A percentile compares a stretch with the other conserved stretches of the same genome.
Evolutionary conservation across 441 rosid genomes (phyloP).

Genomic region (Populus hybrid): DNA sequence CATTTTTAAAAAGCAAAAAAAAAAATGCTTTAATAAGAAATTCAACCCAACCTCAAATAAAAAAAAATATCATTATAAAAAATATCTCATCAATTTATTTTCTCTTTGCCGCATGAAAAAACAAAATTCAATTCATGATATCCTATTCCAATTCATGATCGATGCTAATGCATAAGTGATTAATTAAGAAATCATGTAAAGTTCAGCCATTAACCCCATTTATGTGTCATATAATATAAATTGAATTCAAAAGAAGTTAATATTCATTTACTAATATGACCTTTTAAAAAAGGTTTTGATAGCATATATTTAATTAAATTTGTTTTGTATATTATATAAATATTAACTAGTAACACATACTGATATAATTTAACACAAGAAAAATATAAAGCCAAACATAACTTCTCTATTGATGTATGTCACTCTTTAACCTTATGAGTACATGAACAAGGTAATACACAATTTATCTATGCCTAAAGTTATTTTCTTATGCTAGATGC

Average conservation of each 20-base stretch:
- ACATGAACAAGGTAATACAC: not conserved
- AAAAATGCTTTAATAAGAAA: too few species aligned
- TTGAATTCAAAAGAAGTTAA: not conserved
- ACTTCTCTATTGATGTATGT: not conserved
- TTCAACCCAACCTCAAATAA: too few species aligned
- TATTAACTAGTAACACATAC: not conserved
- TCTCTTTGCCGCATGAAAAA: too few species aligned
- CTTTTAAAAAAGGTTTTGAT: not conserved
- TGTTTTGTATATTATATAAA: not conserved
- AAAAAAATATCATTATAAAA: too few species aligned
- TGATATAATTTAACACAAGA: not conserved
- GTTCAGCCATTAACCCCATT: not conserved
- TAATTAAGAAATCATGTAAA: not conserved
- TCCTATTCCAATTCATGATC: too few species aligned
- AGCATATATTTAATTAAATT: not conserved
- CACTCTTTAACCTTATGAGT: not conserved
- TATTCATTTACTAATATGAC: not conserved
- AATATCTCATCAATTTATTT: too few species aligned
- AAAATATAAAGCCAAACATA: not conserved
- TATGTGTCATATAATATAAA: not conserved
- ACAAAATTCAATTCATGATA: too few species aligned
- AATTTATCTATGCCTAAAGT: not conserved
- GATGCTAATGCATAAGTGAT: too few species aligned
- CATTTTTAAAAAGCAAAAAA: too few species aligned
- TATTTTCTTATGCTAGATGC: not conserved